Conservation (phyloP, 176 grass and related monocot genomes). For the Oryza brachyantha region DNA sequence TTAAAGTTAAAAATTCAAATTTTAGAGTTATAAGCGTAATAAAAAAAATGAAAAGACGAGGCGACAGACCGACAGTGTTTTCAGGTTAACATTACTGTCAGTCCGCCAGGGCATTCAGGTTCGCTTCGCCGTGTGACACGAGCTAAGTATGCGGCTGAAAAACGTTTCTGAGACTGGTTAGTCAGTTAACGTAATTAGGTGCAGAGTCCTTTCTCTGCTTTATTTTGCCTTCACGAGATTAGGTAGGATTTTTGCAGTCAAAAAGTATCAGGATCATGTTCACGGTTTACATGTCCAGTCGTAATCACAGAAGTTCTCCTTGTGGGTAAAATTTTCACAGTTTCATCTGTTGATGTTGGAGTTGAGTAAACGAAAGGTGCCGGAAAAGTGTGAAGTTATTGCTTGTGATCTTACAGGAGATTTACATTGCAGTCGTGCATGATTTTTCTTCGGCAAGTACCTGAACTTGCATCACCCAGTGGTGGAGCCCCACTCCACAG, state of each 20-base stretch:
- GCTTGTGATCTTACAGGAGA: background rate
- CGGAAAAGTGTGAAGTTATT: constrained; percentile 21
- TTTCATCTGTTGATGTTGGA: background rate
- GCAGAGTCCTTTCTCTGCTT: background rate
- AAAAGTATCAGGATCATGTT: constrained; percentile 11
- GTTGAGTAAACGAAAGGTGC: constrained; percentile 7
- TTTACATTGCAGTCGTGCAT: background rate
- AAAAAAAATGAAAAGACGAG: too few relatives aligned
- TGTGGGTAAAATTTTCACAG: background rate
- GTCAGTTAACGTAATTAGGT: background rate
- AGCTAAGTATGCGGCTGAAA: background rate
- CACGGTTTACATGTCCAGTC: background rate
- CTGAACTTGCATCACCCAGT: constrained; percentile 6
- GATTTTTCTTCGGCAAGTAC: background rate
- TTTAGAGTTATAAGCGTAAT: too few relatives aligned
- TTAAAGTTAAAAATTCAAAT: too few relatives aligned
- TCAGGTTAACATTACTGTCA: constrained; percentile 17
- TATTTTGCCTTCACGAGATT: constrained; percentile 20
- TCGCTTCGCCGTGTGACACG: constrained; percentile 7
- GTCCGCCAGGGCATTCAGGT: constrained; percentile 2
- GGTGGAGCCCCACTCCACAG: background rate
- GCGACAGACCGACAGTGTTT: too few relatives aligned
- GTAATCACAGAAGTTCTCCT: background rate
- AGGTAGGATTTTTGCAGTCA: constrained; percentile 31
- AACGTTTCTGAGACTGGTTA: constrained; percentile 2